Base-by-base conservation (phyloP, 202 grass and related monocot species). In the Musa balbisiana region DNA sequence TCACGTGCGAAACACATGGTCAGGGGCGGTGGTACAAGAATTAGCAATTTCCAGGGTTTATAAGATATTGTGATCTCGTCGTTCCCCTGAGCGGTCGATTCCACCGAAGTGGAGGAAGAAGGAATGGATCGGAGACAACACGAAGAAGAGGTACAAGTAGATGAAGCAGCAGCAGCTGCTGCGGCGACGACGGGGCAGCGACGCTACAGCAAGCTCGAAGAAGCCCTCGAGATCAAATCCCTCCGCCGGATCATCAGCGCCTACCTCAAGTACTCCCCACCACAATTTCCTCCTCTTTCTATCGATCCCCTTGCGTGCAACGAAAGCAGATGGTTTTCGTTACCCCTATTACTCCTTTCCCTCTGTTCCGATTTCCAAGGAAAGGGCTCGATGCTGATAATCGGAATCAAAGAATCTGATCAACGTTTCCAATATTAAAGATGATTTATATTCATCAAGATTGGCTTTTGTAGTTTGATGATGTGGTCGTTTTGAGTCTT, bases 151-250 rank as follows among this genome's bases (percentile, higher is more conserved):
- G 24, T 4, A 13, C 17, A 0, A 50, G 29, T 49, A 20, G 33
- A 69, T 10, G 67, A 2, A 22, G 21, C 12, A 27, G 63, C 26
- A 17, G 66, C 43, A 9, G 21, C 67, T 3, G 33, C 23, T 49
- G 66, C 33, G 4, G 67, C 67, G 3, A 20, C 43, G 15, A n/a
- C 67, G 10, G 85, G 67, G 17, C 87, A 93, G 72, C 86, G 94
- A 73, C 82, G 84, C 14, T 98, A 98, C 87, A 94, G 84, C 73
- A 84, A 93, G 80, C 80, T 89, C 54, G 94, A 98, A 84, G 83
- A 91, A 83, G 91, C 89, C 52, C 91, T 98, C 70, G 85, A 98
- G 84, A 82, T 98, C 91, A 88, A 89, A 26, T 98, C 87, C 68
- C 91, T 98, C 26, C 91, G 94, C 62, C 87, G 91, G 70, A 92